Evolutionary conservation across 306 rosid genomes (phyloP), one percentile per base, ranked within the genome.

Genomic region (Rosa multiflora): DNA sequence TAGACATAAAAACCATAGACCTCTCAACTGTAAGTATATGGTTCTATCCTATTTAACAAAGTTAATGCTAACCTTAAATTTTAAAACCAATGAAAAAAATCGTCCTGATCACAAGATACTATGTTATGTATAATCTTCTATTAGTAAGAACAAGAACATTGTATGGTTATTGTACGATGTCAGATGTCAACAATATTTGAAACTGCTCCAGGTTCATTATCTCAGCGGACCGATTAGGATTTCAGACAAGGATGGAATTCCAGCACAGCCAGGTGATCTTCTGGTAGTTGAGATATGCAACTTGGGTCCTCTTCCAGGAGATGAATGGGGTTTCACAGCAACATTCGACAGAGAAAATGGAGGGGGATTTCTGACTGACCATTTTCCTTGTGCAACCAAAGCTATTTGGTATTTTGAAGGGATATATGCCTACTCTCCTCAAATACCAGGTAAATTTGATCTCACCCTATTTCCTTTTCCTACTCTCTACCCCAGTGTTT

Each of bases 391-490:
- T 42, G 98, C 99, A 55, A 88, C 99, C 67, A 92, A 91, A 83
- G 92, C 94, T 70, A 90, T 92, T 14, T 92, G 99, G 99, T 92
- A 92, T 82, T 92, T 95, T 78, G 92, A 95, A 85, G 97, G 98
- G 68, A 95, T 92, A 70, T 92, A 88, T 81, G 96, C 98, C 40
- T 77, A 90, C 88, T 95, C 99, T 0, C 97, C 98, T 86, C 98
- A 95, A 72, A 95, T 95, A 75, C 97, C 96, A 84, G 99, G 99
- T 95, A 61, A 84, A 55, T 67, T 63, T 8, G 23, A 66, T 67
- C 79, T 78, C 53, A 56, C 77, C 67, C 63, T 46, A 14, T 37
- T 23, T 58, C 55, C 75, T n/a, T 68, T 55, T 69, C n/a, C 15
- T 32, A 14, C 13, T 51, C 70, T 17, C 2, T 6, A 14, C 42